Percentiles rank a stretch among this genome's conserved stretches.
These are phyloP conservation scores for Tylopilus balloui DNA, from an alignment of 768 basidiomycete genomes.

Conservation along the genomic window DNA sequence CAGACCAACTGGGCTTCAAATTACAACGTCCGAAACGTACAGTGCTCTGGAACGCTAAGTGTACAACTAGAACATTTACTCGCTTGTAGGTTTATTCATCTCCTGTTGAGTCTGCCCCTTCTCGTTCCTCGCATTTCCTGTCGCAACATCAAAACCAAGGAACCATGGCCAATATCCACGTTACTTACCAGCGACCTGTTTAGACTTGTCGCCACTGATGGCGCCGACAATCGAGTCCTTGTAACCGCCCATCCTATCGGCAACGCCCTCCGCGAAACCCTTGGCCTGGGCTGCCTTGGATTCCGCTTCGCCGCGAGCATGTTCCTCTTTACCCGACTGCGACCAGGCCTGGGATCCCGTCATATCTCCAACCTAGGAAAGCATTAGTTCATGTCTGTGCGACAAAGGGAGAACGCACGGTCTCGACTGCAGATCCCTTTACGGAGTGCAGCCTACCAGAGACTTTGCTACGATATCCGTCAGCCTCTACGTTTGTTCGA, in stretches of 20 bases:
- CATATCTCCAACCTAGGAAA: slow-evolving; percentile 37
- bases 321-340: slow-evolving; percentile 47
- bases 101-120: slow-evolving; percentile 55
- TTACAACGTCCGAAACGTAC: slow-evolving; percentile 2
- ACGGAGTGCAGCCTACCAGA: slow-evolving; percentile 35
- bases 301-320: slow-evolving; percentile 44
- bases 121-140: slow-evolving; percentile 51
- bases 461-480: slow-evolving; percentile 26
- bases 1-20: not conserved
- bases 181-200: slow-evolving; percentile 43
- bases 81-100: slow-evolving; percentile 37
- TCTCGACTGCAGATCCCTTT: slow-evolving; percentile 35
- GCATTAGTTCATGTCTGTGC: not conserved
- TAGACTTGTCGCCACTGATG: slow-evolving; percentile 50
- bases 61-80: not conserved
- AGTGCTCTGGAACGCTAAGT: not conserved
- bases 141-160: not conserved
- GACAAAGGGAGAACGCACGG: slow-evolving; percentile 16
- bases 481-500: not conserved
- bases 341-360: slow-evolving; percentile 41
- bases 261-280: slow-evolving; percentile 46
- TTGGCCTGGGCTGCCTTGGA: slow-evolving; percentile 45
- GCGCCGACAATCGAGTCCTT: slow-evolving; percentile 53
- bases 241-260: slow-evolving; percentile 45
- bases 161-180: rapidly evolving